Conservation (phyloP, 2,329 filamentous ascomycete species). For the Tolypocladium album region DNA sequence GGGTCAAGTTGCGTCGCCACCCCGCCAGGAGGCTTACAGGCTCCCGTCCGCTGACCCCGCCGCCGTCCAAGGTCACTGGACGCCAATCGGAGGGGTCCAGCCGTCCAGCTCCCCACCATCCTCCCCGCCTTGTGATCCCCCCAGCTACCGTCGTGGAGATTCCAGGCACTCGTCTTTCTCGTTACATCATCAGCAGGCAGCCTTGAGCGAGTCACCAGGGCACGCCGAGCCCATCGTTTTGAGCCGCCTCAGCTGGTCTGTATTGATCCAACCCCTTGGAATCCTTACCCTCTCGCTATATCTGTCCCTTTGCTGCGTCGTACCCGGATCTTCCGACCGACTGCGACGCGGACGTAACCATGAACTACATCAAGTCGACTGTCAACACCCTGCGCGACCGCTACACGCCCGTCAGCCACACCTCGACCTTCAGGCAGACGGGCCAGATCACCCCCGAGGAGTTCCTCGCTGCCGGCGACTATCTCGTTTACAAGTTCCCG, state of each 20-base stretch:
- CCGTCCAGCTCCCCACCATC: slow-evolving; percentile 4
- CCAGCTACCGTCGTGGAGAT: slow-evolving; percentile 5
- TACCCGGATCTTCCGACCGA: not conserved
- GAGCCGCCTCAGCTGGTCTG: not conserved
- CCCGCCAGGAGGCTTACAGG: not conserved
- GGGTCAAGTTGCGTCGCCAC: not conserved
- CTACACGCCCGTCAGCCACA: slow-evolving; percentile 80
- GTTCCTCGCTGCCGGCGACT: slow-evolving; percentile 91
- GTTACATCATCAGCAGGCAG: slow-evolving; percentile 3
- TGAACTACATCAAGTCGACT: slow-evolving; percentile 89
- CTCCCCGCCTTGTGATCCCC: slow-evolving; percentile 18
- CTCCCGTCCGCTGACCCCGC: not conserved
- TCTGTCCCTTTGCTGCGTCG: not conserved
- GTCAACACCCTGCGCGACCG: slow-evolving; percentile 87
- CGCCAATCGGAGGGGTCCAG: not conserved
- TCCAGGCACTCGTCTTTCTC: slow-evolving; percentile 3
- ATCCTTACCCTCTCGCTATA: not conserved
- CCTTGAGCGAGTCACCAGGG: slow-evolving; percentile 4
- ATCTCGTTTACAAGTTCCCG: slow-evolving; percentile 97
- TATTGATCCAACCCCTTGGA: not conserved
- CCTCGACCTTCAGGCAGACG: slow-evolving; percentile 84
- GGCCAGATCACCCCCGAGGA: slow-evolving; percentile 97
- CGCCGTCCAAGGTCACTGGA: not conserved
- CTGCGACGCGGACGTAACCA: slow-evolving; percentile 23
- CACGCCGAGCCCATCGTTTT: not conserved